Evolutionary conservation across 2,329 filamentous ascomycete species (phyloP), one percentile per base, ranked within the genome.

Genomic region (Westerdykella aurantiaca): DNA sequence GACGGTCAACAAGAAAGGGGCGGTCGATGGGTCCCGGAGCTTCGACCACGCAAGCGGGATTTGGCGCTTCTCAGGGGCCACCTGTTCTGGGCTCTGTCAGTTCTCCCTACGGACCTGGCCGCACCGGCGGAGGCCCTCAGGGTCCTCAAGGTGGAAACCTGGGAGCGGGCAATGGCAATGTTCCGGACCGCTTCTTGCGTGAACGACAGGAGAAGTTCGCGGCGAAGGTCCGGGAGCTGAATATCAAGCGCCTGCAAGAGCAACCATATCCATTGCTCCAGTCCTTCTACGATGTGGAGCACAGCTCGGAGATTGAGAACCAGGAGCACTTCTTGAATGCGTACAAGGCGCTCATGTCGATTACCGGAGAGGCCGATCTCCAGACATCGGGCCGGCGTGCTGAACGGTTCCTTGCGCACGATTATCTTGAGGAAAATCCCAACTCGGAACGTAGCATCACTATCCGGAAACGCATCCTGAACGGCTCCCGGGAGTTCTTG

Each of bases 201-300:
- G 86, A 94, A 65, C 94, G 94, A 70, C 89, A 96, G 69, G 78
- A 80, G 44, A 83, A 82, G 57, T 86, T 94, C 58, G 83, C 87
- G 5, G 82, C 85, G 42, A 87, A 87, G 63, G 80, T 97, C 41
- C 85, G 85, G 60, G 75, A 77, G 38, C 78, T 97, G 55, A 97
- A 96, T 64, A 70, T 80, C 45, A 77, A 82, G 44, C 81, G 91
- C 45, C 68, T 86, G 46, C 74, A 81, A 54, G 79, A 80, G 58
- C 75, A 69, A 38, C 77, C 81, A 0, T 93, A 85, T 59, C 84
- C 88, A 2, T 73, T 96, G 25, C 73, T 95, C 22, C 76, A 84
- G 51, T 81, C 88, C 58, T 85, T 97, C 56, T 80, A 81, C 6
- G 78, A 82, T 33, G 81, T 93, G 39, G 88, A 94, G 65, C 72